Conservation (phyloP, 257 asterid genomes). For the Paraleonurus japonicus region DNA sequence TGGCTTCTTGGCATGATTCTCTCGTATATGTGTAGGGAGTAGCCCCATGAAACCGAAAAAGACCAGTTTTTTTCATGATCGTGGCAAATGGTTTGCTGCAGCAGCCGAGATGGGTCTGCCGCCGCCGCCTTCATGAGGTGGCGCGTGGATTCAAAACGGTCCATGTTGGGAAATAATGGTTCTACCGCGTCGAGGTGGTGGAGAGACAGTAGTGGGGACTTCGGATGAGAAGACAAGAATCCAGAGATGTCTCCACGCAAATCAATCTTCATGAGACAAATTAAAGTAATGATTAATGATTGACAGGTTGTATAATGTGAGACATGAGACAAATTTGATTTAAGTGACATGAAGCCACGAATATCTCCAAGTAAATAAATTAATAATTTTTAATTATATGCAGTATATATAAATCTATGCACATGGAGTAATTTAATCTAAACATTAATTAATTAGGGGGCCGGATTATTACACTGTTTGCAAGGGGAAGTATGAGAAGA, state of each 20-base stretch:
- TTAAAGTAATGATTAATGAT: neutral
- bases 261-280: conserved; percentile 46
- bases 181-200: conserved; percentile 67
- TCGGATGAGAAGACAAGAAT: conserved; percentile 62
- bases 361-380: neutral
- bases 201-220: conserved; percentile 58
- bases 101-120: conserved; percentile 58
- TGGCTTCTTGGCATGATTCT: conserved; percentile 47
- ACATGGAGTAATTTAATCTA: neutral
- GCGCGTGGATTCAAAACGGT: conserved; percentile 40
- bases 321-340: neutral
- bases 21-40: conserved; percentile 64
- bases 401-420: neutral
- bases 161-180: conserved; percentile 62
- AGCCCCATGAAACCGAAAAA: conserved; percentile 81
- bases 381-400: too few relatives aligned
- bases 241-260: conserved; percentile 68
- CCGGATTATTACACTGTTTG: too few relatives aligned
- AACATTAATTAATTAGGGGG: too few relatives aligned
- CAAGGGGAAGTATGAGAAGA: too few relatives aligned
- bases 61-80: conserved; percentile 53
- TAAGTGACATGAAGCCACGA: too few relatives aligned
- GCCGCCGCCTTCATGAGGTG: conserved; percentile 79
- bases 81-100: conserved; percentile 76
- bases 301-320: neutral